phyloP scores from a whole-genome alignment of 202 grass and related monocot genomes.

The Brachypodium distachyon region DNA sequence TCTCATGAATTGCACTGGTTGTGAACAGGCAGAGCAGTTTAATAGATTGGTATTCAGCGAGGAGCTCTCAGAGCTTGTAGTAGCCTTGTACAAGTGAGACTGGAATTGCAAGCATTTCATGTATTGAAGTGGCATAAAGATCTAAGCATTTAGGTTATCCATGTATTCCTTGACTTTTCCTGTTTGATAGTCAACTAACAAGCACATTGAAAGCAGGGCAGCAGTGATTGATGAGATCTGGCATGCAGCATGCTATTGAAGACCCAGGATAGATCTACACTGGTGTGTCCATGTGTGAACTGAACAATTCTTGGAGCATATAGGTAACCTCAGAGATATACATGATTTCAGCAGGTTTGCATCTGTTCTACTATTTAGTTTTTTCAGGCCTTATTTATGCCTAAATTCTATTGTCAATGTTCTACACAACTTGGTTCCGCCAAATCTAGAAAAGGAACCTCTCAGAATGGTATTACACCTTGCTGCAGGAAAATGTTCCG shows the following conservation, averaged over 20 bases:
- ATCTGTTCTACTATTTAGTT: neutral
- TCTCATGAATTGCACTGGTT: neutral
- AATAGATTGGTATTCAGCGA: neutral
- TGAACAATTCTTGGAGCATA: neutral
- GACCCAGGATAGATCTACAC: neutral
- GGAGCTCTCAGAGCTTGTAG: neutral
- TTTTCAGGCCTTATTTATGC: neutral
- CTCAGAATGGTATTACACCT: neutral
- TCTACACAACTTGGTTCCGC: neutral
- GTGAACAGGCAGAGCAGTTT: neutral
- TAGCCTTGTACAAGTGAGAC: neutral
- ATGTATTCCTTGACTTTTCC: neutral
- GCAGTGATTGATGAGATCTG: neutral
- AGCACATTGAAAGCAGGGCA: neutral
- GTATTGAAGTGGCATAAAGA: neutral
- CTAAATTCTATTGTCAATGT: neutral
- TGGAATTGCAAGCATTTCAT: neutral
- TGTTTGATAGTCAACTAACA: neutral
- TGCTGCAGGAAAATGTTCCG: neutral
- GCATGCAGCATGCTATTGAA: neutral
- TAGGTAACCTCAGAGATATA: neutral
- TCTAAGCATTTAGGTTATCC: neutral
- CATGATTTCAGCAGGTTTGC: neutral
- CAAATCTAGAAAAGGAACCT: neutral
- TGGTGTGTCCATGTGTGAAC: neutral